A percentile compares a stretch with the other conserved stretches of the same genome.
Conservation (phyloP, 192 early-diverging fungal species). For the Coemansia sp. region DNA sequence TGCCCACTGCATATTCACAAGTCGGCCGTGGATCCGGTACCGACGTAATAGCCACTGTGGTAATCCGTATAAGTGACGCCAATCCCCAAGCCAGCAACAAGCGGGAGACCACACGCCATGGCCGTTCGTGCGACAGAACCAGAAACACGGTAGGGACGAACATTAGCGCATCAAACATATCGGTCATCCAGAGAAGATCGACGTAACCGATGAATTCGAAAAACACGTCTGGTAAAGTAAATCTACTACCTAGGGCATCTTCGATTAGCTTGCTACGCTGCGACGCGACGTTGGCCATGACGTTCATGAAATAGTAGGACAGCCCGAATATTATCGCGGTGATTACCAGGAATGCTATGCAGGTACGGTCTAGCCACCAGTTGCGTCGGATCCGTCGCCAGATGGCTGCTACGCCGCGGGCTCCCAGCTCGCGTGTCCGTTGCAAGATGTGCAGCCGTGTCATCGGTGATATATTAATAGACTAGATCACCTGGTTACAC, state of each 20-base stretch:
- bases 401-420: conserved; percentile 5
- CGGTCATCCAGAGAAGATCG: conserved; percentile 60
- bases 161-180: conserved; percentile 61
- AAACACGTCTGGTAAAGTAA: conserved; percentile 56
- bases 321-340: conserved; percentile 35
- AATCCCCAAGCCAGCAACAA: conserved; percentile 56
- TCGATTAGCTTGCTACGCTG: conserved; percentile 55
- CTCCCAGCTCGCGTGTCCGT: conserved; percentile 8
- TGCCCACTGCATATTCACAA: conserved; percentile 57
- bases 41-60: conserved; percentile 66
- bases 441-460: conserved; percentile 5
- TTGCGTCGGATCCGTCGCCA: conserved; percentile 44
- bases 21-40: conserved; percentile 62
- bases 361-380: conserved; percentile 56
- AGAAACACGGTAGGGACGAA: conserved; percentile 58
- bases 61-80: conserved; percentile 60
- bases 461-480: conserved; percentile 1
- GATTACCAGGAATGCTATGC: conserved; percentile 31
- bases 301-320: conserved; percentile 61
- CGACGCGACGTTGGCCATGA: conserved; percentile 66
- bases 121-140: conserved; percentile 57
- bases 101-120: conserved; percentile 58
- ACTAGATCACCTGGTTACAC: no score
- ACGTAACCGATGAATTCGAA: conserved; percentile 61
- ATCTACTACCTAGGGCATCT: conserved; percentile 36